Conservation (phyloP, 805 yeast species). For the Yarrowia phangngaensis region DNA sequence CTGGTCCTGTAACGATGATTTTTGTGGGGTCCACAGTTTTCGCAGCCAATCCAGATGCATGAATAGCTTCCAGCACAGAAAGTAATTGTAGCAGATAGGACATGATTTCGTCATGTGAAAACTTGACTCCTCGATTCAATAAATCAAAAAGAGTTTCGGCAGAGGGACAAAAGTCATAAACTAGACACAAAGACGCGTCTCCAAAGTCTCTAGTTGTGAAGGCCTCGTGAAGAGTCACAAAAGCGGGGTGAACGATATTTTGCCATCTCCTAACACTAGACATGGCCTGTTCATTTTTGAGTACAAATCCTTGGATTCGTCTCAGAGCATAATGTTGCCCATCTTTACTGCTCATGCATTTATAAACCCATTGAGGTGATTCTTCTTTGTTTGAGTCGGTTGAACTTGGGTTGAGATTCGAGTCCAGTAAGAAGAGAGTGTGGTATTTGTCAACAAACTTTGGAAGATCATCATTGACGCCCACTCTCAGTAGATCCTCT, state of each 20-base stretch:
- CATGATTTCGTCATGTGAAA: constrained; percentile 56
- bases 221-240: constrained; percentile 70
- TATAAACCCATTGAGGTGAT: constrained; percentile 47
- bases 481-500: constrained; percentile 8
- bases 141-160: constrained; percentile 66
- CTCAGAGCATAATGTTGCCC: constrained; percentile 76
- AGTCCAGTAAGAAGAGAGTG: constrained; percentile 17
- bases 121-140: constrained; percentile 51
- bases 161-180: constrained; percentile 82
- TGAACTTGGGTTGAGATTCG: constrained; percentile 18
- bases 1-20: constrained; percentile 66
- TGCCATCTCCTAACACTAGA: constrained; percentile 65
- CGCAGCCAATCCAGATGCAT: constrained; percentile 59
- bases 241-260: constrained; percentile 44
- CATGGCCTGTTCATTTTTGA: constrained; percentile 56
- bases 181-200: constrained; percentile 67
- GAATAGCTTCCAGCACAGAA: constrained; percentile 64
- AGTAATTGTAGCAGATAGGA: constrained; percentile 68
- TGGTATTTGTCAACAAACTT: constrained; percentile 22
- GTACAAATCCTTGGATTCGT: constrained; percentile 59
- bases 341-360: constrained; percentile 72
- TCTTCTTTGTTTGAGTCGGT: background rate
- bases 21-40: constrained; percentile 62
- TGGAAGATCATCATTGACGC: background rate
- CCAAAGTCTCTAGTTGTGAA: constrained; percentile 86